Conservation (phyloP, 345 rosid species). For the Linum lewisii region DNA sequence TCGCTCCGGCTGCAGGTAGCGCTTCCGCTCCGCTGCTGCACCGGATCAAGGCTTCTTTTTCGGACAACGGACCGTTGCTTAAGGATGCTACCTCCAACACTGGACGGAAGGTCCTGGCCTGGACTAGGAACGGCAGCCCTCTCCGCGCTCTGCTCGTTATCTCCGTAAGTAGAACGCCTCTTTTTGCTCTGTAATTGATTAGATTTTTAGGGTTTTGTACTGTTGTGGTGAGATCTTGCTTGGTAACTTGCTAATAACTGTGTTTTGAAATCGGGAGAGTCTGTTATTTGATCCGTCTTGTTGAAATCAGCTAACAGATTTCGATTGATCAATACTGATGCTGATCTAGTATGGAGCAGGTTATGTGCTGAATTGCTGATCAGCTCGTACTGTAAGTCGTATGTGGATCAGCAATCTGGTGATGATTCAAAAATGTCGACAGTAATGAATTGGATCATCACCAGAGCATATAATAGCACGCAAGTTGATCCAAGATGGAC, state of each 20-base stretch:
- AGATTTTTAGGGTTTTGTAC: not conserved
- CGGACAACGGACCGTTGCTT: constrained; percentile 42
- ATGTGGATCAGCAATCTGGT: too few species aligned
- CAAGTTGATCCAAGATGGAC: too few species aligned
- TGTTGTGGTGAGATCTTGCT: not conserved
- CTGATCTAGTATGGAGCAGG: not conserved
- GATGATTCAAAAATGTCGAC: too few species aligned
- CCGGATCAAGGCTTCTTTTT: constrained; percentile 39
- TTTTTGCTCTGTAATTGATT: not conserved
- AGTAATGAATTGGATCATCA: too few species aligned
- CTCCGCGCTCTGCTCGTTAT: constrained; percentile 75
- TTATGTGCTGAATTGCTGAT: too few species aligned
- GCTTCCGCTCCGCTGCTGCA: constrained; percentile 38
- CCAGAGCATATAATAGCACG: too few species aligned
- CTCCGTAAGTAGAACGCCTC: constrained; percentile 39
- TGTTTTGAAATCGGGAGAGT: too few species aligned
- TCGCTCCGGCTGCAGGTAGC: constrained; percentile 15
- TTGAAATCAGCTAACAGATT: not conserved
- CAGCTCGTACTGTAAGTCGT: too few species aligned
- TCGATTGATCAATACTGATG: not conserved
- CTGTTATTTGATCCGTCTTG: not conserved
- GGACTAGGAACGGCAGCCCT: constrained; percentile 77
- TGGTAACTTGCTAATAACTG: not conserved
- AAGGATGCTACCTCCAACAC: constrained; percentile 45
- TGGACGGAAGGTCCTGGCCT: constrained; percentile 34